phyloP scores from a whole-genome alignment of 148 eudicot genomes.

The Polygonum maritimum region DNA sequence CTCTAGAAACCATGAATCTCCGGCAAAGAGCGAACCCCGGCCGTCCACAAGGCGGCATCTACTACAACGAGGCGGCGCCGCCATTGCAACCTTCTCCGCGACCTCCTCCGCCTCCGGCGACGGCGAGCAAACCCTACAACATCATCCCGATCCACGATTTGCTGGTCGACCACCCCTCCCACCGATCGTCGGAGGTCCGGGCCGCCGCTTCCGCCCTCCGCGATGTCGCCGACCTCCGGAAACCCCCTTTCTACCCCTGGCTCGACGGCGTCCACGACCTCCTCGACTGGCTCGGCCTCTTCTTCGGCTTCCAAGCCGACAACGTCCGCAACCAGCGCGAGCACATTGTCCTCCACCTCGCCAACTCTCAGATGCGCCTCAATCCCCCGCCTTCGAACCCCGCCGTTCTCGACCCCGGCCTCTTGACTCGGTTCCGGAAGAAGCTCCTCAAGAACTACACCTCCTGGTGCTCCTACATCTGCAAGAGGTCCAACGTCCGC shows the following conservation, averaged over 20 bases:
- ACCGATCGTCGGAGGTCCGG: slow-evolving; percentile 69
- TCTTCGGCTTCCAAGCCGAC: slow-evolving; percentile 79
- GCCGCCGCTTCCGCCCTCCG: slow-evolving; percentile 68
- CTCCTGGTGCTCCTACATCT: slow-evolving; percentile 60
- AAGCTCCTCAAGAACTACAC: slow-evolving; percentile 51
- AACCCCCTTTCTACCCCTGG: slow-evolving; percentile 55
- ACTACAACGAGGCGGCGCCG: slow-evolving; percentile 28
- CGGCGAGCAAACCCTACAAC: slow-evolving; percentile 33
- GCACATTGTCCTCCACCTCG: slow-evolving; percentile 72
- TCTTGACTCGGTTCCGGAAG: slow-evolving; percentile 48
- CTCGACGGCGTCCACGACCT: slow-evolving; percentile 58
- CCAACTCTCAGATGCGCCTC: slow-evolving; percentile 75
- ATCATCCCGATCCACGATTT: slow-evolving; percentile 81
- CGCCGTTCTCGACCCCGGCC: slow-evolving; percentile 33
- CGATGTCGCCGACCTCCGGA: slow-evolving; percentile 51
- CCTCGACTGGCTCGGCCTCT: slow-evolving; percentile 67
- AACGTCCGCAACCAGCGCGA: slow-evolving; percentile 85
- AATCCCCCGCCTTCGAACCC: slow-evolving; percentile 41
- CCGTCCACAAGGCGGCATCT: slow-evolving; percentile 26
- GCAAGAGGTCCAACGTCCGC: slow-evolving; percentile 31
- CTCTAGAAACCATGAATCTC: slow-evolving; percentile 28
- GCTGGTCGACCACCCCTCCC: slow-evolving; percentile 67
- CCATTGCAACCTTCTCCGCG: slow-evolving; percentile 10
- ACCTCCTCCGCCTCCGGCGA: slow-evolving; percentile 11
- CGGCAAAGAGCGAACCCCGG: slow-evolving; percentile 43